A percentile compares a stretch with the other conserved stretches of the same genome.
Conservation (phyloP, 1,139 yeast genomes). For the Diutina neorugosa region DNA sequence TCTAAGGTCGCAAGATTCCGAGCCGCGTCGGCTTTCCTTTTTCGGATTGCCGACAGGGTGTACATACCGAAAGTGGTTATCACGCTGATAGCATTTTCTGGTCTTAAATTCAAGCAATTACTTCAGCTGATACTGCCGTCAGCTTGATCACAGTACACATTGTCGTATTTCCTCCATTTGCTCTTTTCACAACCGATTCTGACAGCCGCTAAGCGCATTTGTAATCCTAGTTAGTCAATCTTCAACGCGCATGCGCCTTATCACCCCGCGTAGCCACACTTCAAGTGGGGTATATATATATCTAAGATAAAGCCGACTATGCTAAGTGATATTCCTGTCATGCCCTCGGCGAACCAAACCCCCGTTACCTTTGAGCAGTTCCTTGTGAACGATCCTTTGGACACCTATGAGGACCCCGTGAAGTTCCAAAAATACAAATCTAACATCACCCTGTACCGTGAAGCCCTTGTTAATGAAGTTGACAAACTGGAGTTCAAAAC, state of each 20-base stretch:
- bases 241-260: background rate
- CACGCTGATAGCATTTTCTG: background rate
- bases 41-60: background rate
- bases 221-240: background rate
- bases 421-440: conserved; percentile 32
- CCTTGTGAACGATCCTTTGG: conserved; percentile 21
- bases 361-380: conserved; percentile 12
- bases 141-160: background rate
- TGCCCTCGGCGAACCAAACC: background rate
- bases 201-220: background rate
- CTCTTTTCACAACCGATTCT: background rate
- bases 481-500: conserved; percentile 27
- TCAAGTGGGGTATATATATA: background rate
- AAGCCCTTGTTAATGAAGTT: conserved; percentile 26
- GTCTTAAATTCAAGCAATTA: too few species aligned
- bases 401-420: conserved; percentile 25
- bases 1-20: background rate
- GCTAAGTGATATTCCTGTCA: background rate
- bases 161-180: background rate
- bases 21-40: background rate
- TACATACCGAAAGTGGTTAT: background rate
- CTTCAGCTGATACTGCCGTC: background rate
- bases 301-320: background rate
- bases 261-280: background rate
- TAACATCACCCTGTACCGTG: conserved; percentile 36